Evolutionary conservation across 768 basidiomycete genomes (phyloP).

Genomic region (Lyophyllum atratum): DNA sequence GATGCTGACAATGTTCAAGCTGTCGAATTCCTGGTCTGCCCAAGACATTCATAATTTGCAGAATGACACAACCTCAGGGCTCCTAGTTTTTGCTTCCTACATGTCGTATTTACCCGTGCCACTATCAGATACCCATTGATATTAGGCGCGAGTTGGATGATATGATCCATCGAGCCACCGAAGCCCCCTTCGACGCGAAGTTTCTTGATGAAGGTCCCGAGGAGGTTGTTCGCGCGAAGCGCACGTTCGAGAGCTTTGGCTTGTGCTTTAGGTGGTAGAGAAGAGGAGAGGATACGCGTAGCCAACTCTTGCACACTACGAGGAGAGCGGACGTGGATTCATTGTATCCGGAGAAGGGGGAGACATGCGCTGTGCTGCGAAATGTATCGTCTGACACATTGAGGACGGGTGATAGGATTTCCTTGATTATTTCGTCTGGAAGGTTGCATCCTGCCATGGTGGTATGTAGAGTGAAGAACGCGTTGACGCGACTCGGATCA

Average conservation of each 20-base stretch:
- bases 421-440: conserved; percentile 10
- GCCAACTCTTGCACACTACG: conserved; percentile 25
- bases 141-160: conserved; percentile 2
- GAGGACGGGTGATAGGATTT: conserved; percentile 9
- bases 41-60: too few species aligned
- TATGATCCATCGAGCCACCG: conserved; percentile 9
- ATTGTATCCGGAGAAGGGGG: background rate
- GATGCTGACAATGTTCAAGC: too few species aligned
- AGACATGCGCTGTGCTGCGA: background rate
- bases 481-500: too few species aligned
- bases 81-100: too few species aligned
- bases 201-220: conserved; percentile 24
- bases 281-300: conserved; percentile 23
- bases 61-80: too few species aligned
- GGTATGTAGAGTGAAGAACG: background rate
- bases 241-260: conserved; percentile 17
- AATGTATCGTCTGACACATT: conserved; percentile 7
- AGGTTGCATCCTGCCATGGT: background rate
- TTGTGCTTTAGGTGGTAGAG: conserved; percentile 24
- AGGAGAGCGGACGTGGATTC: conserved; percentile 8
- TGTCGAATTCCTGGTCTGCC: too few species aligned
- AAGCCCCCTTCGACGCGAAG: conserved; percentile 26
- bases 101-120: too few species aligned
- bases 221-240: conserved; percentile 12
- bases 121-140: too few species aligned